Conservation (phyloP, 164 flowering plant genomes). For the Dillenia turbinata region DNA sequence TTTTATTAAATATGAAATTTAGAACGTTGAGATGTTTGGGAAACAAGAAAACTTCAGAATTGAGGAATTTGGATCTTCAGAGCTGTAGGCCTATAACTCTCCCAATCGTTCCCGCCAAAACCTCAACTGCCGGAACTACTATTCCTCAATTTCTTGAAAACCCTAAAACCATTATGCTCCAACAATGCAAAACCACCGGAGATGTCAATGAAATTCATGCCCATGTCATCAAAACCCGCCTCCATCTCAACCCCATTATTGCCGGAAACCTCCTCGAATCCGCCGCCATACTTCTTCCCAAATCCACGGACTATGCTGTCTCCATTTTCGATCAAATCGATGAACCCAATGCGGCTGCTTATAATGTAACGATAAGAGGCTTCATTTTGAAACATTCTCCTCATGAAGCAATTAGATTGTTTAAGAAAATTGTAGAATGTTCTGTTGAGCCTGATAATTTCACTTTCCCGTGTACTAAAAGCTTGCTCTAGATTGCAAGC, state of each 20-base stretch:
- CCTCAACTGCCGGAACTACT: slow-evolving; percentile 10
- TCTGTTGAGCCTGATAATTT: slow-evolving; percentile 29
- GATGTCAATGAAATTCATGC: slow-evolving; percentile 41
- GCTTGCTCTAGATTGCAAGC: slow-evolving; percentile 37
- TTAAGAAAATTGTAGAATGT: slow-evolving; percentile 27
- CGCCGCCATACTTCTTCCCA: slow-evolving; percentile 31
- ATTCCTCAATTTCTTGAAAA: slow-evolving; percentile 28
- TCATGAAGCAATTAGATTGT: slow-evolving; percentile 28
- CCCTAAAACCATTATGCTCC: slow-evolving; percentile 31
- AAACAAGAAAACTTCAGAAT: too few relatives aligned
- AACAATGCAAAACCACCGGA: slow-evolving; percentile 43
- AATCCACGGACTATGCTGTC: slow-evolving; percentile 32
- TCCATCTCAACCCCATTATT: slow-evolving; percentile 22
- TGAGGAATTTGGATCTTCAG: too few relatives aligned
- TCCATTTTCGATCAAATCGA: slow-evolving; percentile 33
- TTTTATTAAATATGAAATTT: too few relatives aligned
- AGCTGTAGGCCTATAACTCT: slow-evolving; percentile 2
- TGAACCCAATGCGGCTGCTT: slow-evolving; percentile 28
- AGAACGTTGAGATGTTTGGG: too few relatives aligned
- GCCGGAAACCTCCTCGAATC: slow-evolving; percentile 42
- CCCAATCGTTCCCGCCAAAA: slow-evolving; percentile 19
- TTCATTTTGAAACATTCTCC: slow-evolving; percentile 25
- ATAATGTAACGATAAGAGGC: slow-evolving; percentile 42
- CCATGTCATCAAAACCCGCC: slow-evolving; percentile 42
- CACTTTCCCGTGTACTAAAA: slow-evolving; percentile 36